Evolutionary conservation across 345 rosid species (phyloP).

Genomic region (Hypericum androsaemum): DNA sequence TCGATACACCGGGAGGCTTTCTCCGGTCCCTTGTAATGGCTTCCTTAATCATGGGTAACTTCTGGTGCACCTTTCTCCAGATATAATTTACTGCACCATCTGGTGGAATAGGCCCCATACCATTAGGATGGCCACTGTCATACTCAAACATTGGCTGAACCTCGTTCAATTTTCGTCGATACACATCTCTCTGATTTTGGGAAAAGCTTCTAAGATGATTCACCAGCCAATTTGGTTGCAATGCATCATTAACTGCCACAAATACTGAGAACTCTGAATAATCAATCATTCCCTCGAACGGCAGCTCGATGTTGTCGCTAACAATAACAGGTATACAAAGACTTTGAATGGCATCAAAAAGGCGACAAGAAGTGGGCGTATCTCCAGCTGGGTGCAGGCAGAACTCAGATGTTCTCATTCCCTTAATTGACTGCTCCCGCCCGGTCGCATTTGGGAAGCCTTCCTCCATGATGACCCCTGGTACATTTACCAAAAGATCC

Average conservation of each 20-base stretch:
- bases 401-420: constrained; percentile 87
- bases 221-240: constrained; percentile 63
- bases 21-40: constrained; percentile 60
- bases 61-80: constrained; percentile 75
- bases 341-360: constrained; percentile 92
- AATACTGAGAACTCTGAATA: constrained; percentile 71
- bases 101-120: constrained; percentile 54
- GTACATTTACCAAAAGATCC: constrained; percentile 62
- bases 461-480: constrained; percentile 69
- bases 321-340: constrained; percentile 87
- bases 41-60: constrained; percentile 65
- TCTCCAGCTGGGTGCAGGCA: constrained; percentile 98
- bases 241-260: constrained; percentile 57
- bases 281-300: constrained; percentile 78
- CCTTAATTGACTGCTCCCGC: constrained; percentile 72
- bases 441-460: constrained; percentile 96
- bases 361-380: constrained; percentile 92
- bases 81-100: constrained; percentile 86
- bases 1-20: constrained; percentile 52
- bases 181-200: constrained; percentile 32
- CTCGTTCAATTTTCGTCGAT: constrained; percentile 44
- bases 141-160: constrained; percentile 58
- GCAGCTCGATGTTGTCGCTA: constrained; percentile 84
- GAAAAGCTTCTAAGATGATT: constrained; percentile 51
- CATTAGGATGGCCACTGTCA: constrained; percentile 51